These are phyloP conservation scores for Noccaea bulbosa DNA, from an alignment of 345 rosid genomes.

Conservation along the genomic window DNA sequence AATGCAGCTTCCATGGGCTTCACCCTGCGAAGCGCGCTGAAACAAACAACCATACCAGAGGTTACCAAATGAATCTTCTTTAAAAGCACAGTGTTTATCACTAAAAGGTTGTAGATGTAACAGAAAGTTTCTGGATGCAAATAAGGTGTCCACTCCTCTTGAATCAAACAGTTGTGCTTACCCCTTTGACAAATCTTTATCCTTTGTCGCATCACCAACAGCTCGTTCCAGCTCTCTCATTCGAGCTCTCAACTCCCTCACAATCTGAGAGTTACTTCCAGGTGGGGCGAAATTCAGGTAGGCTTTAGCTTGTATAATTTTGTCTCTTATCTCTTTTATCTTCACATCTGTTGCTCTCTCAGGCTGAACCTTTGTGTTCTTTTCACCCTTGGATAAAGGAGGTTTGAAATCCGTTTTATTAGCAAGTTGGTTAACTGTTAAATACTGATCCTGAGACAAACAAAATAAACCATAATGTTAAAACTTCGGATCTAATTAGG, in stretches of 20 bases:
- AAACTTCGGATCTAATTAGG: constrained; percentile 2
- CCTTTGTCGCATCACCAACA: constrained; percentile 61
- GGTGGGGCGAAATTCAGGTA: constrained; percentile 67
- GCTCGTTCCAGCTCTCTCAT: constrained; percentile 74
- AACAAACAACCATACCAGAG: constrained; percentile 36
- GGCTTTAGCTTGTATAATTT: constrained; percentile 74
- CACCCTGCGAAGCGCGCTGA: constrained; percentile 70
- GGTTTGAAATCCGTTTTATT: constrained; percentile 41
- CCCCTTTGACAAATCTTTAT: constrained; percentile 81
- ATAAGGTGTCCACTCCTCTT: constrained; percentile 18
- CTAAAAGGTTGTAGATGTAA: constrained; percentile 23
- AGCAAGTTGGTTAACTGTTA: constrained; percentile 40
- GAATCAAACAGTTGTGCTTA: constrained; percentile 35
- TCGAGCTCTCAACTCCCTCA: constrained; percentile 71
- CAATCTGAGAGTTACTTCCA: constrained; percentile 71
- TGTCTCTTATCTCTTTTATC: constrained; percentile 78
- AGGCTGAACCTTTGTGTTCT: constrained; percentile 42
- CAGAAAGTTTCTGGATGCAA: neutral
- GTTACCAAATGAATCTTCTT: constrained; percentile 28
- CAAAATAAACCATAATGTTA: constrained; percentile 10
- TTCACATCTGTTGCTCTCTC: constrained; percentile 53
- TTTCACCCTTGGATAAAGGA: constrained; percentile 52
- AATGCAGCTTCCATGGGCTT: constrained; percentile 64
- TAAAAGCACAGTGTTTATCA: constrained; percentile 7
- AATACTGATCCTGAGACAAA: constrained; percentile 52